Evolutionary conservation across 192 early-diverging fungal genomes (phyloP).

Genomic region (Backusella liffmaniae): DNA sequence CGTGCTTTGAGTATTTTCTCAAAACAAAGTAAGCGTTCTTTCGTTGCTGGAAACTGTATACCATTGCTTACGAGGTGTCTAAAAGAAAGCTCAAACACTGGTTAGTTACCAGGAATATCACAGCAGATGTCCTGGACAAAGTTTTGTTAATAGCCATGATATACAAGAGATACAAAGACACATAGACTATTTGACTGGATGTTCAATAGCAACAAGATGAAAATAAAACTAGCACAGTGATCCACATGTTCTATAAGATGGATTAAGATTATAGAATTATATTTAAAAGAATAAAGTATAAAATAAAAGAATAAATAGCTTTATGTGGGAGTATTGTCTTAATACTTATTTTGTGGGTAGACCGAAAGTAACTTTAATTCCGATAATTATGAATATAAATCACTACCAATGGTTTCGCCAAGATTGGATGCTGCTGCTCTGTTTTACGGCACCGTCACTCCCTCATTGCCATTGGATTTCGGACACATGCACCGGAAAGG

Average conservation of each 20-base stretch:
- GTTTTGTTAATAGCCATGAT: too few species aligned
- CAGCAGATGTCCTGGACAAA: too few species aligned
- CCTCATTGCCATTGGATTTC: not conserved
- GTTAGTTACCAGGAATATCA: too few species aligned
- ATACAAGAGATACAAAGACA: too few species aligned
- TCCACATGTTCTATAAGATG: too few species aligned
- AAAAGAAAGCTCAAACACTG: too few species aligned
- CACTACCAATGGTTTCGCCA: not conserved
- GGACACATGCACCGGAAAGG: conserved; percentile 5
- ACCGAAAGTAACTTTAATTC: conserved; percentile 7
- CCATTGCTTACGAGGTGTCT: too few species aligned
- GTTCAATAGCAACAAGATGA: too few species aligned
- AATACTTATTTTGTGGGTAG: not conserved
- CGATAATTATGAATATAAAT: not conserved
- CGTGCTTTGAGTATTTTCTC: not conserved
- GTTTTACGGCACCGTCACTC: not conserved
- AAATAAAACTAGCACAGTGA: too few species aligned
- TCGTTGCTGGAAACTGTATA: not conserved
- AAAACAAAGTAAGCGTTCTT: not conserved
- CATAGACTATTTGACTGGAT: too few species aligned
- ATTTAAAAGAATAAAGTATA: not conserved
- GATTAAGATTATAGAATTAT: not conserved
- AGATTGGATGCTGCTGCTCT: not conserved
- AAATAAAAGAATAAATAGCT: not conserved
- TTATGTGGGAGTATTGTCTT: not conserved